These are phyloP conservation scores for Cymbopogon flexuosus DNA, from an alignment of 202 grass and related monocot species.

Conservation along the genomic window DNA sequence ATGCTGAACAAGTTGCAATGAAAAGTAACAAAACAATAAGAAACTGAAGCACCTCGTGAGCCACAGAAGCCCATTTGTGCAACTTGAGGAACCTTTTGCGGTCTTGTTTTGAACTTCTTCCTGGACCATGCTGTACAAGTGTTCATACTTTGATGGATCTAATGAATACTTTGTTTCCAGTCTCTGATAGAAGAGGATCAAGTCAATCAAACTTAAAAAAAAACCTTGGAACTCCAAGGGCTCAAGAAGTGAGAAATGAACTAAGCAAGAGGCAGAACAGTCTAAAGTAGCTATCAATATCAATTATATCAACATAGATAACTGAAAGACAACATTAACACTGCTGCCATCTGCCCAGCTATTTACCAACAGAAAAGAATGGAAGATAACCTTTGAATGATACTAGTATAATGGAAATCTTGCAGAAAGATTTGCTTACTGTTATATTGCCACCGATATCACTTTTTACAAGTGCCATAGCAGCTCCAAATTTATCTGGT, in stretches of 20 bases:
- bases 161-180: conserved; percentile 71
- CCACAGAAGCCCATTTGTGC: conserved; percentile 99
- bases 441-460: conserved; percentile 93
- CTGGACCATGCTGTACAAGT: conserved; percentile 82
- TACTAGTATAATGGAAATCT: not conserved
- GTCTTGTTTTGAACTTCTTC: conserved; percentile 87
- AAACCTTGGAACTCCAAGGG: not conserved
- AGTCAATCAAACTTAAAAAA: not conserved
- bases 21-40: conserved; percentile 2
- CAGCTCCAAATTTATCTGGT: conserved; percentile 95
- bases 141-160: conserved; percentile 72
- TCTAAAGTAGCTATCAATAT: not conserved
- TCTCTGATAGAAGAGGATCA: conserved; percentile 53
- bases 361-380: conserved; percentile 13
- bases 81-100: conserved; percentile 84
- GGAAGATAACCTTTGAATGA: conserved; percentile 1
- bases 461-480: conserved; percentile 78
- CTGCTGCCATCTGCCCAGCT: not conserved
- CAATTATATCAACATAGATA: not conserved
- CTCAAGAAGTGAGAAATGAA: not conserved
- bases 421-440: conserved; percentile 51
- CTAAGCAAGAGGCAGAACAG: not conserved
- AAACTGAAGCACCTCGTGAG: conserved; percentile 68
- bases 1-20: conserved; percentile 2
- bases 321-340: not conserved